phyloP scores from a whole-genome alignment of 1,284 basidiomycete genomes.

The Apiotrichum veenhuisii region DNA sequence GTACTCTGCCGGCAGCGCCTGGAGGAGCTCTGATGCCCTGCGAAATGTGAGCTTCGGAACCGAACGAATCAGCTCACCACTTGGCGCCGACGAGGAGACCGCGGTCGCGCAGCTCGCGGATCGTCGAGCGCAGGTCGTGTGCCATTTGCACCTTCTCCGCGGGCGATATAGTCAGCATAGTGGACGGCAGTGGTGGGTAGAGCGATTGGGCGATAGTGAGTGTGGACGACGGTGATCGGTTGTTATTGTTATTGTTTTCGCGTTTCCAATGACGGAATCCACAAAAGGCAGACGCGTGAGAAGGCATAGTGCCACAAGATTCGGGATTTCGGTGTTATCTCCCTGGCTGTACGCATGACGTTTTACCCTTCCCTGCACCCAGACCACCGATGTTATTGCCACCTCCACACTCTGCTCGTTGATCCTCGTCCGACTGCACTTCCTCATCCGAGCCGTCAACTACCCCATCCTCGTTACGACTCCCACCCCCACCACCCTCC shows the following conservation, averaged over 20 bases:
- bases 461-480: no score
- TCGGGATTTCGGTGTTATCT: neutral
- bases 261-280: neutral
- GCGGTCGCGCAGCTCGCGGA: conserved; percentile 45
- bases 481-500: no score
- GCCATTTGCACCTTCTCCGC: conserved; percentile 39
- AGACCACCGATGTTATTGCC: conserved; percentile 1
- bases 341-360: no score
- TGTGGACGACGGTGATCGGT: neutral
- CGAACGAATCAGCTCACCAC: conserved; percentile 35
- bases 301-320: neutral
- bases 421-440: no score
- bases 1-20: conserved; percentile 38
- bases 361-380: no score
- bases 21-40: conserved; percentile 49
- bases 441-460: neutral
- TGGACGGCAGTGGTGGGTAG: neutral
- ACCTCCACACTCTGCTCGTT: neutral
- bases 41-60: neutral
- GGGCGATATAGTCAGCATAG: conserved; percentile 6
- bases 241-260: conserved; percentile 7
- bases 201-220: neutral
- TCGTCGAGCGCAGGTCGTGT: conserved; percentile 40
- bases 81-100: conserved; percentile 47
- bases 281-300: neutral